Evolutionary conservation across 345 rosid genomes (phyloP).

Genomic region (Viola odorata): DNA sequence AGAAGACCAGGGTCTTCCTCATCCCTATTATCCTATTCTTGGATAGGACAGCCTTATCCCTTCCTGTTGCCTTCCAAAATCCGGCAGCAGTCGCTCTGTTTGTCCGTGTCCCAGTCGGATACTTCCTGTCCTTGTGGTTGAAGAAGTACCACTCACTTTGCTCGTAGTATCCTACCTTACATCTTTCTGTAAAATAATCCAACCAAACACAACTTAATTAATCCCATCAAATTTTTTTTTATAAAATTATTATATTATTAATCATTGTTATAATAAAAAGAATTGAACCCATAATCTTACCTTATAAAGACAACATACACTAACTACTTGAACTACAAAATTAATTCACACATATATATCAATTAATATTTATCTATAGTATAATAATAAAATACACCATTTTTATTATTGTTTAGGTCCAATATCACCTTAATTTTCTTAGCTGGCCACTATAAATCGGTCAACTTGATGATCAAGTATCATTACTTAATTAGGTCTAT

Average conservation of each 20-base stretch:
- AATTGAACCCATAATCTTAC: no score
- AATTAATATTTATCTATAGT: no score
- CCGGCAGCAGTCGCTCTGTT: conserved; percentile 90
- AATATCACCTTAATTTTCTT: background rate
- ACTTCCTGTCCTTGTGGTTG: conserved; percentile 94
- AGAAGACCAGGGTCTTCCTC: conserved; percentile 93
- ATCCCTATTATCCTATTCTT: conserved; percentile 74
- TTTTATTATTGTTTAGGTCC: no score
- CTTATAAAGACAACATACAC: no score
- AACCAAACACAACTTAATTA: background rate
- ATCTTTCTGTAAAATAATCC: conserved; percentile 41
- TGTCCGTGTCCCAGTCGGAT: conserved; percentile 89
- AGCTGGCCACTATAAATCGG: no score
- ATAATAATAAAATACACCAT: no score
- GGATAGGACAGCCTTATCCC: conserved; percentile 87
- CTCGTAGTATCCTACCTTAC: conserved; percentile 76
- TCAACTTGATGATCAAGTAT: background rate
- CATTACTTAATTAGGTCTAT: conserved; percentile 1
- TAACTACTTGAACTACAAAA: no score
- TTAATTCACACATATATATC: no score
- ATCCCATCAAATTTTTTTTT: no score
- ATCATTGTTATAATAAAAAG: no score
- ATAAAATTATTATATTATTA: no score
- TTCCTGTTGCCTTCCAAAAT: conserved; percentile 96
- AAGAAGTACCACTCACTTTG: conserved; percentile 96